A percentile compares a stretch with the other conserved stretches of the same genome.
Conservation (phyloP, 306 rosid species). For the Neltuma alba region DNA sequence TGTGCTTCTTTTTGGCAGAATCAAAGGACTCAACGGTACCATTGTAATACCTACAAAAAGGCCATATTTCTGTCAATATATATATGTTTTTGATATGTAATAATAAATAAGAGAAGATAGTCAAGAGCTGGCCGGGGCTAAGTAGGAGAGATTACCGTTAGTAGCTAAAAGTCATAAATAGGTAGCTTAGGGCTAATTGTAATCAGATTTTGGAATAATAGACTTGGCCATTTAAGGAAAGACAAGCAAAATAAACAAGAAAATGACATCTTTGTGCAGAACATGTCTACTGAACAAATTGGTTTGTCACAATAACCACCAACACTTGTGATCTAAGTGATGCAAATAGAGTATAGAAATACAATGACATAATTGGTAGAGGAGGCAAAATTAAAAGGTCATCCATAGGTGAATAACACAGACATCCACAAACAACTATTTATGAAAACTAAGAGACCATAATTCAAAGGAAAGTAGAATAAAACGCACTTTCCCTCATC, state of each 20-base stretch:
- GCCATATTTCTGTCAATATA: constrained; percentile 12
- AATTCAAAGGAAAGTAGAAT: neutral
- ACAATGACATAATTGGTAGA: constrained; percentile 2
- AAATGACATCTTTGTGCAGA: neutral
- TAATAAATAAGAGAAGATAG: neutral
- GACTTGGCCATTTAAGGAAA: constrained; percentile 3
- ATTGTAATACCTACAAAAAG: constrained; percentile 69
- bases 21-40: constrained; percentile 63
- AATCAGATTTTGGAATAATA: neutral
- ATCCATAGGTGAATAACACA: constrained; percentile 1
- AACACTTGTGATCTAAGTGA: neutral
- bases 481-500: neutral
- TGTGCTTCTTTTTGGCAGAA: constrained; percentile 58
- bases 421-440: neutral
- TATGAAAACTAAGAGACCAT: neutral
- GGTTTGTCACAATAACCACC: neutral
- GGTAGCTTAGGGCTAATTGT: neutral
- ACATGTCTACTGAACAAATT: neutral
- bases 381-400: constrained; percentile 4
- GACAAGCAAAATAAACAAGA: constrained; percentile 6
- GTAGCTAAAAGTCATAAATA: too few relatives aligned
- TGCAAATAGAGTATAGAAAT: neutral
- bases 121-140: too few relatives aligned
- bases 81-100: neutral
- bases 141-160: neutral